Evolutionary conservation across 805 yeast genomes (phyloP), one percentile per base, ranked within the genome.

Genomic region (Wickerhamiella spandovensis): DNA sequence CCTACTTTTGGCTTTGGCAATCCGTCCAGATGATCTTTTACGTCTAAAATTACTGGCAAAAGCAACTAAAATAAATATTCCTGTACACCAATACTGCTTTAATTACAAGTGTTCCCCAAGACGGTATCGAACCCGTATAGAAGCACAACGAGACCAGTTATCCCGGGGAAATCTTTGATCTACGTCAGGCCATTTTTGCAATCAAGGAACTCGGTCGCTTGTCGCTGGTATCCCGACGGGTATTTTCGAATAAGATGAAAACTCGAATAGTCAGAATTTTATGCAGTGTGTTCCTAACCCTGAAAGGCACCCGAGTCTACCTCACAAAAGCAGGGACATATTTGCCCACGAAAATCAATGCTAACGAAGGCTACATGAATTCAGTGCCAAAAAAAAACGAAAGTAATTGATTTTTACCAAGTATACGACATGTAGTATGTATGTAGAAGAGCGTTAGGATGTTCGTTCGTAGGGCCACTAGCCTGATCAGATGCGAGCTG

Each of bases 1-100:
- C 67, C 0, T 60, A 83, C 44, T 85, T 85, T 58, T 89, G 88
- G 80, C 54, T 87, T n/a, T 92, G 96, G 95, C 74, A 76, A 20
- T 47, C 53, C 7, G 47, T 48, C 48, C 28, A 17, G 20, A 28
- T 30, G 38, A 15, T 21, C 25, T 39, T 39, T 6, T 22, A 39
- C 15, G 24, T 39, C 13, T 35, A 35, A 35, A 5, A n/a, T n/a
- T n/a, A n/a, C n/a, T n/a, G n/a, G 35, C 39, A 9, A n/a, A n/a
- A 22, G 17, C 20, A 42, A 44, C 37, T 24, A 48, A 48, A 13
- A 38, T 24, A 22, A 48, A 21, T 30, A 28, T 28, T 22, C 12
- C 20, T 25, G 12, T 32, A 48, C n/a, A 15, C 28, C 8, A 12
- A n/a, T 49, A 25, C 25, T 48, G n/a, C 23, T 18, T 17, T 6